phyloP scores from a whole-genome alignment of 1,284 basidiomycete genomes.

The Heterobasidion irregulare region DNA sequence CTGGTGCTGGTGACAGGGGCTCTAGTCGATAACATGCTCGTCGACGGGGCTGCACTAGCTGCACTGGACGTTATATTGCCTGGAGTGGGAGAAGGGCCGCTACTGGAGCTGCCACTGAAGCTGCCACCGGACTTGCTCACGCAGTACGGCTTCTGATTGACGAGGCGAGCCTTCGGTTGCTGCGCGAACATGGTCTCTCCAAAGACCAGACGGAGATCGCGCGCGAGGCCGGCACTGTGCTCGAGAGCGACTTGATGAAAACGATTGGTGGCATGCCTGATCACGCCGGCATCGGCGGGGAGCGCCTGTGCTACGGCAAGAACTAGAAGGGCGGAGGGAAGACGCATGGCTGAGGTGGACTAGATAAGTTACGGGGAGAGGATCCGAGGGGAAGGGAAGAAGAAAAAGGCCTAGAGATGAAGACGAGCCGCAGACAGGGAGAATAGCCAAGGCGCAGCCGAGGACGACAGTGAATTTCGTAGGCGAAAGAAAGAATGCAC shows the following conservation, averaged over 20 bases:
- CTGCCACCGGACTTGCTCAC: slow-evolving; percentile 11
- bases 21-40: background rate
- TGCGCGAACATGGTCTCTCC: slow-evolving; percentile 27
- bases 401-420: background rate
- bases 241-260: slow-evolving; percentile 35
- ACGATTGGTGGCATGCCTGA: slow-evolving; percentile 18
- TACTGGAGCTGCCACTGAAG: background rate
- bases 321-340: slow-evolving; percentile 23
- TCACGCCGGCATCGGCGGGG: slow-evolving; percentile 26
- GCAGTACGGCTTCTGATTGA: slow-evolving; percentile 18
- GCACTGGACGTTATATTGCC: background rate
- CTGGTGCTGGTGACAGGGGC: background rate
- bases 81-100: background rate
- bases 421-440: background rate
- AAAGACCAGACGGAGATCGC: slow-evolving; percentile 60
- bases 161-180: slow-evolving; percentile 6
- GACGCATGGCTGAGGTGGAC: slow-evolving; percentile 9
- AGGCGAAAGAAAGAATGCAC: background rate
- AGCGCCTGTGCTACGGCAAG: slow-evolving; percentile 25
- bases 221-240: slow-evolving; percentile 51
- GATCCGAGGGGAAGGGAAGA: slow-evolving; percentile 4
- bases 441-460: background rate
- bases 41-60: background rate
- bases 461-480: too few species aligned
- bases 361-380: background rate